Conservation (phyloP, 2,329 filamentous ascomycete species). For the Magnaporthiopsis incrustans region DNA sequence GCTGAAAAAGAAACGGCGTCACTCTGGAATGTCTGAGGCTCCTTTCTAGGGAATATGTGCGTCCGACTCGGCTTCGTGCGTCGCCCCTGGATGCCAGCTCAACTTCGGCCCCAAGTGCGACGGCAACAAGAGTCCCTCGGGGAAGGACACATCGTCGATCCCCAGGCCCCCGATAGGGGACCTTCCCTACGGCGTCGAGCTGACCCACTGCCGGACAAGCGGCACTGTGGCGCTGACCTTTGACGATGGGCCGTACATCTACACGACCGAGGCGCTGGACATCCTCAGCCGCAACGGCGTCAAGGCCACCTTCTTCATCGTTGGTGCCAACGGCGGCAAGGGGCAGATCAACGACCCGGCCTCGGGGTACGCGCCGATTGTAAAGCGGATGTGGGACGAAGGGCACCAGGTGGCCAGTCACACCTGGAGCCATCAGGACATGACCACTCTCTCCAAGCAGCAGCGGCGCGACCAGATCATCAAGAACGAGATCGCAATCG, state of each 20-base stretch:
- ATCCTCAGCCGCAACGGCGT: conserved; percentile 23
- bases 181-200: conserved; percentile 25
- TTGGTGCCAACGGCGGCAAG: conserved; percentile 24
- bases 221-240: conserved; percentile 28
- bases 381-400: conserved; percentile 28
- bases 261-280: conserved; percentile 26
- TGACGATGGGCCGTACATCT: conserved; percentile 28
- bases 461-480: conserved; percentile 26
- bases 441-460: conserved; percentile 19
- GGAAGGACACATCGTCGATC: conserved; percentile 16
- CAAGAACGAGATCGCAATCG: conserved; percentile 30
- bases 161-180: conserved; percentile 19
- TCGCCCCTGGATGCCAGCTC: conserved; percentile 21
- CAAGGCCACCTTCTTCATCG: conserved; percentile 29
- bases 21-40: background rate
- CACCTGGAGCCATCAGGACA: conserved; percentile 31
- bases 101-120: conserved; percentile 22
- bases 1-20: background rate
- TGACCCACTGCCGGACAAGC: conserved; percentile 20
- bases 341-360: conserved; percentile 25
- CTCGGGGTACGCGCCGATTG: conserved; percentile 28
- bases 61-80: conserved; percentile 17
- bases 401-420: conserved; percentile 35
- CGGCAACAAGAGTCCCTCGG: conserved; percentile 20
- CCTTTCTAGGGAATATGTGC: conserved; percentile 26